Conservation (phyloP, 2,329 filamentous ascomycete species). For the Calonectria montana region DNA sequence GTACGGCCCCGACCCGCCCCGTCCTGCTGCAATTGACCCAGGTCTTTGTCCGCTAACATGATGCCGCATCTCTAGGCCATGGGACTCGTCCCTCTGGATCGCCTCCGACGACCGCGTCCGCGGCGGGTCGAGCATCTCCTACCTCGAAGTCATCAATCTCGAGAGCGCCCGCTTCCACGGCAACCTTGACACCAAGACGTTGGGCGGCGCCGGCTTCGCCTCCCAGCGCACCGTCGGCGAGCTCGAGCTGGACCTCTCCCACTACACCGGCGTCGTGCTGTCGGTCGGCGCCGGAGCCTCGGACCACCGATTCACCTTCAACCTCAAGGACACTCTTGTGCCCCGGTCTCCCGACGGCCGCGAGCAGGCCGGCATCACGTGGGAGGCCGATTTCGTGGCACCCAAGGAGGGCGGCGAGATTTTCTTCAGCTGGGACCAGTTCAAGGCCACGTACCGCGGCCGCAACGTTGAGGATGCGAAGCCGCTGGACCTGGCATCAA, state of each 20-base stretch:
- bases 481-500: slow-evolving; percentile 66
- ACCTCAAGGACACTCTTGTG: slow-evolving; percentile 75
- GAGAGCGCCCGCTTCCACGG: slow-evolving; percentile 72
- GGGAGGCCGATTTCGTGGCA: slow-evolving; percentile 76
- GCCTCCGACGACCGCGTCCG: slow-evolving; percentile 82
- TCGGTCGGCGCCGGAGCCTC: slow-evolving; percentile 62
- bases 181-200: slow-evolving; percentile 76
- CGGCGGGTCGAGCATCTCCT: slow-evolving; percentile 73
- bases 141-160: slow-evolving; percentile 51
- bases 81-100: slow-evolving; percentile 72
- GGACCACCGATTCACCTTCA: slow-evolving; percentile 77
- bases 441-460: slow-evolving; percentile 81
- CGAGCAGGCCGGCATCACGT: slow-evolving; percentile 78
- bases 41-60: slow-evolving; percentile 12
- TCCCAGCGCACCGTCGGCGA: slow-evolving; percentile 76
- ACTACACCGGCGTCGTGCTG: slow-evolving; percentile 71
- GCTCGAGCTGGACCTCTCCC: slow-evolving; percentile 71
- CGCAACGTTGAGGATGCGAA: slow-evolving; percentile 69
- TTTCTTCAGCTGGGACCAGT: slow-evolving; percentile 71
- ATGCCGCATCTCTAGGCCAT: slow-evolving; percentile 57
- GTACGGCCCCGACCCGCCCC: slow-evolving; percentile 42
- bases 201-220: slow-evolving; percentile 86
- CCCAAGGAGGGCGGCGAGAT: slow-evolving; percentile 51
- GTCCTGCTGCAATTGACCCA: background rate
- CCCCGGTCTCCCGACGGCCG: slow-evolving; percentile 67